phyloP scores from a whole-genome alignment of 106 monocot species.

The Dioscorea alata region DNA sequence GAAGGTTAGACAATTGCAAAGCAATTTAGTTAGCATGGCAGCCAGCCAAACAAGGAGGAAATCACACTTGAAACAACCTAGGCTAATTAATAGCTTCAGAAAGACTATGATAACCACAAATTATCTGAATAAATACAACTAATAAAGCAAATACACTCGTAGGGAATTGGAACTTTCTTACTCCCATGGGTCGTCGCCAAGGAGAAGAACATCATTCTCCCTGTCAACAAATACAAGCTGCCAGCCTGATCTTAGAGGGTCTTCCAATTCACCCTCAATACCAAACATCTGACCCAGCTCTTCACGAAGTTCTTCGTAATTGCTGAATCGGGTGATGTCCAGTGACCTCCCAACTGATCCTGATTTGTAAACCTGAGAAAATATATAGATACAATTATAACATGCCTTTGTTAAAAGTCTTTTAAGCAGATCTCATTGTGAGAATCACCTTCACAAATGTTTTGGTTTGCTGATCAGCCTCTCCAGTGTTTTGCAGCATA shows the following conservation, averaged over 20 bases:
- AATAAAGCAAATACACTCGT: neutral
- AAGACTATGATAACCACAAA: too few species aligned
- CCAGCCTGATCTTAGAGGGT: constrained; percentile 99
- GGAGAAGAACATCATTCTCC: constrained; percentile 99
- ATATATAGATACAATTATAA: neutral
- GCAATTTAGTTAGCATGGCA: too few species aligned
- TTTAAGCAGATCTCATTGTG: neutral
- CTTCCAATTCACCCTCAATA: constrained; percentile 97
- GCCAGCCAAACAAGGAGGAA: too few species aligned
- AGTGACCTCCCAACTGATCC: constrained; percentile 92
- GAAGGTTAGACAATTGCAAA: too few species aligned
- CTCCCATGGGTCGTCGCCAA: constrained; percentile 99
- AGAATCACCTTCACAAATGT: constrained; percentile 92
- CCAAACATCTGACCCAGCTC: constrained; percentile 98
- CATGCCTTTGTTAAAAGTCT: neutral
- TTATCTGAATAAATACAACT: too few species aligned
- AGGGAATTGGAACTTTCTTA: constrained; percentile 28
- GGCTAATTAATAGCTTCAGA: too few species aligned
- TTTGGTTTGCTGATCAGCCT: constrained; percentile 41
- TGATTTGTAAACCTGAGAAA: constrained; percentile 78
- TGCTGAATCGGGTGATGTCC: constrained; percentile 91
- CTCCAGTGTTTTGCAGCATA: constrained; percentile 55
- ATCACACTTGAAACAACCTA: too few species aligned
- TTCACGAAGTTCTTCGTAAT: constrained; percentile 82
- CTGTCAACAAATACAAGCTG: constrained; percentile 99